A percentile compares a stretch with the other conserved stretches of the same genome.
Conservation (phyloP, 805 yeast species). For the Nakazawaea ernobii region DNA sequence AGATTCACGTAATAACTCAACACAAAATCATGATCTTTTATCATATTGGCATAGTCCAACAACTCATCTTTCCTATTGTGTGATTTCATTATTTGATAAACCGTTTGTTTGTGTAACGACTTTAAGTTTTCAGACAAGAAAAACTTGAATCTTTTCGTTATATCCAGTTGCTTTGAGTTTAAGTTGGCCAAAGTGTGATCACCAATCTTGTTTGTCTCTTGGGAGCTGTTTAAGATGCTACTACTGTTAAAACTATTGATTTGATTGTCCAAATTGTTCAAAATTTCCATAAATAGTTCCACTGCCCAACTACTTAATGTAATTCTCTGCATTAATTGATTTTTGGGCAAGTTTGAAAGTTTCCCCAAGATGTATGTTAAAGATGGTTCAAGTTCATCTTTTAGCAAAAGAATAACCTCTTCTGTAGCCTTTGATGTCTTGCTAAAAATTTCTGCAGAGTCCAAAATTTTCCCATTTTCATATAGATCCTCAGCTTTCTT, state of each 20-base stretch:
- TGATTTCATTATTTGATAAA: constrained; percentile 64
- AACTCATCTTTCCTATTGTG: constrained; percentile 63
- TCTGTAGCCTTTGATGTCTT: constrained; percentile 63
- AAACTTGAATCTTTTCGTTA: constrained; percentile 29
- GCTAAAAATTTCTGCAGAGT: constrained; percentile 59
- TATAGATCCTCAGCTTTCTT: constrained; percentile 50
- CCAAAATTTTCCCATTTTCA: constrained; percentile 18
- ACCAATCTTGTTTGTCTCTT: constrained; percentile 8
- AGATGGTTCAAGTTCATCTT: constrained; percentile 35
- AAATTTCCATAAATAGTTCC: constrained; percentile 46
- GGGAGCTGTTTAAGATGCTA: constrained; percentile 10
- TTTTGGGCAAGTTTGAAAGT: constrained; percentile 26
- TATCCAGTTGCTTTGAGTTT: constrained; percentile 23
- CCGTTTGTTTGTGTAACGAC: constrained; percentile 56
- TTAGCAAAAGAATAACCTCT: constrained; percentile 50
- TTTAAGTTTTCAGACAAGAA: constrained; percentile 47
- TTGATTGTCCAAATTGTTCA: constrained; percentile 35
- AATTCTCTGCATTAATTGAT: constrained; percentile 36
- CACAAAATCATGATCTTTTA: constrained; percentile 65
- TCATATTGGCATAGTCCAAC: constrained; percentile 58
- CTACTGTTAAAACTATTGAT: constrained; percentile 13
- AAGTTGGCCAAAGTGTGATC: constrained; percentile 25
- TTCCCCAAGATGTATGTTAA: constrained; percentile 40
- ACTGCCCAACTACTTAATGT: constrained; percentile 63
- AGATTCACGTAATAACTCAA: constrained; percentile 61